Conservation (phyloP, 805 yeast genomes). For the Candida ascalaphidarum region DNA sequence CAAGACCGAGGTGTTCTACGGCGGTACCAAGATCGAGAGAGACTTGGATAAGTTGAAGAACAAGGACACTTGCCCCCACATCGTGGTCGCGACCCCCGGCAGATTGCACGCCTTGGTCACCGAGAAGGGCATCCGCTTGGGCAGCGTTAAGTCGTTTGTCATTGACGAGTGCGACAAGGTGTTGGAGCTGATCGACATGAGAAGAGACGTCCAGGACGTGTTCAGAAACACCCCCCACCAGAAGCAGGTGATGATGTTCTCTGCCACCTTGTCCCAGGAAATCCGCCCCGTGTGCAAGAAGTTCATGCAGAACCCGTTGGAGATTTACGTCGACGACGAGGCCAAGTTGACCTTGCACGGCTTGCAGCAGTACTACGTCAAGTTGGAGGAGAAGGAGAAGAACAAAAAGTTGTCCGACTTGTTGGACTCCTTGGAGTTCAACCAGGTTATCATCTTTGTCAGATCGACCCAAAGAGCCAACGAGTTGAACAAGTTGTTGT, state of each 20-base stretch:
- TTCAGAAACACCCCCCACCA: slow-evolving; percentile 97
- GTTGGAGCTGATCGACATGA: slow-evolving; percentile 84
- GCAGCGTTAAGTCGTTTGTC: slow-evolving; percentile 88
- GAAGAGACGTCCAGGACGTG: slow-evolving; percentile 97
- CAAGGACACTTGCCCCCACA: slow-evolving; percentile 93
- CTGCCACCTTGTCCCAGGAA: slow-evolving; percentile 91
- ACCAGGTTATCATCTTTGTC: slow-evolving; percentile 96
- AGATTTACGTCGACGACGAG: slow-evolving; percentile 95
- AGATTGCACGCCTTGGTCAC: slow-evolving; percentile 90
- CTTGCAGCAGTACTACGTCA: slow-evolving; percentile 91
- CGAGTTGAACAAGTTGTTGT: slow-evolving; percentile 79
- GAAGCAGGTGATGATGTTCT: slow-evolving; percentile 98
- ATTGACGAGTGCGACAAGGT: slow-evolving; percentile 99
- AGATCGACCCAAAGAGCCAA: slow-evolving; percentile 87
- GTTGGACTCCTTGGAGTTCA: slow-evolving; percentile 90
- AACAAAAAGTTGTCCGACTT: slow-evolving; percentile 87
- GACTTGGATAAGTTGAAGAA: slow-evolving; percentile 84
- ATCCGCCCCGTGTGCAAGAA: slow-evolving; percentile 95
- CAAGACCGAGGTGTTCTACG: slow-evolving; percentile 92
- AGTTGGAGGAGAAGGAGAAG: slow-evolving; percentile 84
- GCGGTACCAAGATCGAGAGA: slow-evolving; percentile 82
- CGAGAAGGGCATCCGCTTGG: slow-evolving; percentile 80
- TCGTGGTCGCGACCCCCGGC: slow-evolving; percentile 97
- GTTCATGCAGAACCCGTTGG: slow-evolving; percentile 96
- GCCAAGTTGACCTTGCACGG: slow-evolving; percentile 97